These are phyloP conservation scores for Citeromyces hawaiiensis DNA, from an alignment of 1,139 yeast species.

Conservation along the genomic window DNA sequence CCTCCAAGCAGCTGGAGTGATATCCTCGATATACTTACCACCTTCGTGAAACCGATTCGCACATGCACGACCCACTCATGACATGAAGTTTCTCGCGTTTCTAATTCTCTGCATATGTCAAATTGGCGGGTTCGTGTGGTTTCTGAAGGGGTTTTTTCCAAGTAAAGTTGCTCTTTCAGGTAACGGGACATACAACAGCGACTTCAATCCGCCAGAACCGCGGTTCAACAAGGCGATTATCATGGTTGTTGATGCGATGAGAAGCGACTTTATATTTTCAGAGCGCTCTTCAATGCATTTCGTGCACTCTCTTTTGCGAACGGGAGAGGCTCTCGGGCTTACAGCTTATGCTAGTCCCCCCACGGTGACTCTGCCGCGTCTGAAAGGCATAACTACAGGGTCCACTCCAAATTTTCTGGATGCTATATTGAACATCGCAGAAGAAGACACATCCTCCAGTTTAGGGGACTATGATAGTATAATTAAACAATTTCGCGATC, in stretches of 20 bases:
- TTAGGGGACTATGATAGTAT: slow-evolving; percentile 75
- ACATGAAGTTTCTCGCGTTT: slow-evolving; percentile 8
- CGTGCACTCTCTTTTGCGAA: slow-evolving; percentile 51
- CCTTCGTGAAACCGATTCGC: too few relatives aligned
- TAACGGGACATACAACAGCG: slow-evolving; percentile 7
- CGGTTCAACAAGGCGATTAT: slow-evolving; percentile 59
- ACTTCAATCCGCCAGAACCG: slow-evolving; percentile 20
- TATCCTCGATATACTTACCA: too few relatives aligned
- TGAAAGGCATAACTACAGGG: slow-evolving; percentile 74
- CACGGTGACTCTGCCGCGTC: slow-evolving; percentile 67
- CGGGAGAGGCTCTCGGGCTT: slow-evolving; percentile 68
- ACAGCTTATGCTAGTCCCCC: slow-evolving; percentile 89
- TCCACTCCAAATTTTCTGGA: slow-evolving; percentile 71
- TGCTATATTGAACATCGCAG: slow-evolving; percentile 88
- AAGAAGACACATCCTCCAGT: slow-evolving; percentile 73
- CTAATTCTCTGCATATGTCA: slow-evolving; percentile 22
- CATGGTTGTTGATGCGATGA: slow-evolving; percentile 86
- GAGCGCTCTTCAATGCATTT: slow-evolving; percentile 46
- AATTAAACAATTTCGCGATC: slow-evolving; percentile 47
- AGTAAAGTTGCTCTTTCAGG: slow-evolving; percentile 51
- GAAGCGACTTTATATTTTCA: slow-evolving; percentile 77
- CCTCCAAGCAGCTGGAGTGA: too few relatives aligned
- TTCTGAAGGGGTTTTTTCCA: slow-evolving; percentile 82
- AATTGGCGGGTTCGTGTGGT: slow-evolving; percentile 40
- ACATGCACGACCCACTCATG: too few relatives aligned